Evolutionary conservation across 345 rosid species (phyloP).

Genomic region (Salix brachista): DNA sequence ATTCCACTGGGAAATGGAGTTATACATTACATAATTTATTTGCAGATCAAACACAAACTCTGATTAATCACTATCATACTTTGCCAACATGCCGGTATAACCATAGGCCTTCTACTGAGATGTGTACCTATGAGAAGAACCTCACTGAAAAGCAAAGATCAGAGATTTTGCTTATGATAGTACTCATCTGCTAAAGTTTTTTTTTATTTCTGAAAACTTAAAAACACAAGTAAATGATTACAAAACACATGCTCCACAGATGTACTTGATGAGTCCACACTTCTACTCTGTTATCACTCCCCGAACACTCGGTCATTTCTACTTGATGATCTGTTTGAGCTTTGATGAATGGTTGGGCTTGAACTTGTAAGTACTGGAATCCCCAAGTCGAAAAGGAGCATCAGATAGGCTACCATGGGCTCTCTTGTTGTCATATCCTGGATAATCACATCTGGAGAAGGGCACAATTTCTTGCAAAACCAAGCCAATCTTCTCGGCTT

Average conservation of each 20-base stretch:
- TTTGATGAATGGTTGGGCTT: conserved; percentile 11
- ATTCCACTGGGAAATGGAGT: background rate
- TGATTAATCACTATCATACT: background rate
- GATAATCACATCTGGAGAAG: conserved; percentile 24
- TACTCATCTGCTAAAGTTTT: background rate
- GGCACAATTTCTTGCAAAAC: conserved; percentile 12
- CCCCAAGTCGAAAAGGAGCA: conserved; percentile 19
- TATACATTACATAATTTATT: background rate
- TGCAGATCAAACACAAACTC: background rate
- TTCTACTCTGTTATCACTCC: background rate
- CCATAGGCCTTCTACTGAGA: background rate
- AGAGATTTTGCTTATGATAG: background rate
- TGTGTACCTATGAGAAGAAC: background rate
- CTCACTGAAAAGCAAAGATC: background rate
- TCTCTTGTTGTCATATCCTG: conserved; percentile 32
- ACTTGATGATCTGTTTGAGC: background rate
- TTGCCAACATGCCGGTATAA: background rate
- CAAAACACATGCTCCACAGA: background rate
- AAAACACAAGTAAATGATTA: background rate
- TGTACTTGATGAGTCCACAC: background rate
- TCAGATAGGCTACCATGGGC: conserved; percentile 25
- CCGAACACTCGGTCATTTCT: background rate
- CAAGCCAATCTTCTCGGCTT: conserved; percentile 31
- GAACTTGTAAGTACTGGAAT: conserved; percentile 33
- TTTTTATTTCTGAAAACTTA: background rate